Conservation (phyloP, 768 basidiomycete species). For the Russula brevipes region DNA sequence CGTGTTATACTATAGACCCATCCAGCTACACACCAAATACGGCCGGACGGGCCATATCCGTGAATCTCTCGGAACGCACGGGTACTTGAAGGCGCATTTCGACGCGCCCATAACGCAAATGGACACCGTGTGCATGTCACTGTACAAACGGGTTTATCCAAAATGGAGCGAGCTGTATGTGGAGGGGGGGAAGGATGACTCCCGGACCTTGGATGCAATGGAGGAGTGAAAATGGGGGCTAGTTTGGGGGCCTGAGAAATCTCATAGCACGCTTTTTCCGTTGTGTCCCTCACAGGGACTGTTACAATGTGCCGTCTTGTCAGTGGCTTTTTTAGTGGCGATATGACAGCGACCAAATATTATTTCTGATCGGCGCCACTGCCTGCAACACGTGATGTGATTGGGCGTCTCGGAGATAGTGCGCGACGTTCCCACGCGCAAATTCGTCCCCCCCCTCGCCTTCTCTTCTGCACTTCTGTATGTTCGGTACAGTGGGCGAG, state of each 20-base stretch:
- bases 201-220: conserved; percentile 25
- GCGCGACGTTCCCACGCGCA: background rate
- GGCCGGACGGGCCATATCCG: conserved; percentile 85
- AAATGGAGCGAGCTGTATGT: conserved; percentile 68
- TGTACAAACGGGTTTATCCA: conserved; percentile 94
- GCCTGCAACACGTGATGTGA: too few relatives aligned
- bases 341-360: too few relatives aligned
- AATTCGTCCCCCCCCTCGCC: background rate
- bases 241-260: too few relatives aligned
- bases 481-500: too few relatives aligned
- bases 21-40: conserved; percentile 88
- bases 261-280: background rate
- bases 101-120: conserved; percentile 92
- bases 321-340: background rate
- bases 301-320: background rate
- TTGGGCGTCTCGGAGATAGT: background rate
- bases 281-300: too few relatives aligned
- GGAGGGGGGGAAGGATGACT: conserved; percentile 1
- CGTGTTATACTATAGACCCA: conserved; percentile 86
- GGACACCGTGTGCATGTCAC: conserved; percentile 93
- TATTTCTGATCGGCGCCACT: too few relatives aligned
- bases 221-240: conserved; percentile 21
- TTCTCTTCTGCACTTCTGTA: too few relatives aligned
- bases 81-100: conserved; percentile 93
- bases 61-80: conserved; percentile 93